These are phyloP conservation scores for Termitomyces sp. DNA, from an alignment of 768 basidiomycete genomes.

Conservation along the genomic window DNA sequence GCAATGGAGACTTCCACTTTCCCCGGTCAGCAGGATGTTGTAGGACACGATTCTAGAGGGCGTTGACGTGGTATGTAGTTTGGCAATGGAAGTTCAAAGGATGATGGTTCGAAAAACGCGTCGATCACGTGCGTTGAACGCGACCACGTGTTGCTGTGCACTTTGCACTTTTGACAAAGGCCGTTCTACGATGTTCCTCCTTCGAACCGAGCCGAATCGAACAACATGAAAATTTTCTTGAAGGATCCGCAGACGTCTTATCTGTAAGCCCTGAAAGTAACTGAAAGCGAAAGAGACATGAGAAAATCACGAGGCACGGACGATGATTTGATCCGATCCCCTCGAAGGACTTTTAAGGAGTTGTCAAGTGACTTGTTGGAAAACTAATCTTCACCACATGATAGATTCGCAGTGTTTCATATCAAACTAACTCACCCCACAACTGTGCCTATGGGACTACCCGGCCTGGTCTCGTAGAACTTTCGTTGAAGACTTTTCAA, in stretches of 20 bases:
- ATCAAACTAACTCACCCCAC: background rate
- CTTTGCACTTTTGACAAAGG: too few relatives aligned
- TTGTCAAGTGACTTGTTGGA: background rate
- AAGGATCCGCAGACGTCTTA: background rate
- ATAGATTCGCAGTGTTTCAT: background rate
- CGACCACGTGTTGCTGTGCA: slow-evolving; percentile 8
- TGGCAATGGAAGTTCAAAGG: background rate
- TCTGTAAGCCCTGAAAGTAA: background rate
- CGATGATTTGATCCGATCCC: background rate
- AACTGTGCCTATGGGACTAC: background rate
- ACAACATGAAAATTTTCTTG: background rate
- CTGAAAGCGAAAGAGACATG: too few relatives aligned
- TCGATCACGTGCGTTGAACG: slow-evolving; percentile 23
- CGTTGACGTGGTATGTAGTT: background rate
- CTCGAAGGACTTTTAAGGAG: background rate
- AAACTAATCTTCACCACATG: background rate
- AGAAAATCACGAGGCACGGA: background rate
- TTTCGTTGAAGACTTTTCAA: background rate
- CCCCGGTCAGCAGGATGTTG: background rate
- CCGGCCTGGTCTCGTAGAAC: background rate
- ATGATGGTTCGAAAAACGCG: slow-evolving; percentile 25
- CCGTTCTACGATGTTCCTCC: too few relatives aligned
- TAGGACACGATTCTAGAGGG: background rate
- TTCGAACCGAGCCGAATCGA: background rate
- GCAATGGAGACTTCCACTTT: background rate